These are phyloP conservation scores for Selaginella tamariscina DNA, from an alignment of 75 land plant species.

Conservation along the genomic window DNA sequence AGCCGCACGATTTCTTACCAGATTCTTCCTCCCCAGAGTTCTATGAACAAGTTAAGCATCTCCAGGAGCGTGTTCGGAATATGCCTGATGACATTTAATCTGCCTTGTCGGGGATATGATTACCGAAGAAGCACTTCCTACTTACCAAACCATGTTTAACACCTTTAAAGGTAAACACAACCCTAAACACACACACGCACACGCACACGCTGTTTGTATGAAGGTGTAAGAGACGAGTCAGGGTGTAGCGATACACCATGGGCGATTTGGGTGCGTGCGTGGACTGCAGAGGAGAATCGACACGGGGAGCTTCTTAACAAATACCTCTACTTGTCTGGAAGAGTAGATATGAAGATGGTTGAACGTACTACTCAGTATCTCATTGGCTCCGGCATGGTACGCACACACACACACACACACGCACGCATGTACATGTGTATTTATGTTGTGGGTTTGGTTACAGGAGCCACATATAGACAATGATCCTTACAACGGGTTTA, in stretches of 20 bases:
- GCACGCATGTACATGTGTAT: neutral
- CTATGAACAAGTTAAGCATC: neutral
- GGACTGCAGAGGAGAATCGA: slow-evolving; percentile 32
- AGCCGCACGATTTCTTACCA: neutral
- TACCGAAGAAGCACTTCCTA: slow-evolving; percentile 9
- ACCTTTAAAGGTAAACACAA: no score
- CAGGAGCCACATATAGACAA: slow-evolving; percentile 4
- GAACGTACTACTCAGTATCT: slow-evolving; percentile 47
- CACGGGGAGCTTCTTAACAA: slow-evolving; percentile 48
- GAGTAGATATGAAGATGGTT: slow-evolving; percentile 52
- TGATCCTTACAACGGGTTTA: neutral
- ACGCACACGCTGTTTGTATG: no score
- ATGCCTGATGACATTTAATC: slow-evolving; percentile 6
- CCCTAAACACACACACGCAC: no score
- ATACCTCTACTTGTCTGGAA: slow-evolving; percentile 50
- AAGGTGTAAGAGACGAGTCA: neutral
- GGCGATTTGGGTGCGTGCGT: slow-evolving; percentile 1
- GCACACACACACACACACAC: neutral
- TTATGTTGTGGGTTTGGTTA: neutral
- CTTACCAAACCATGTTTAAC: neutral
- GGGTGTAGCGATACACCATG: neutral
- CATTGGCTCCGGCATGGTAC: slow-evolving; percentile 16
- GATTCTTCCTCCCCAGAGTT: neutral
- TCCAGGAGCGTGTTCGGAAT: neutral
- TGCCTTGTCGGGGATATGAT: slow-evolving; percentile 8